Evolutionary conservation across 164 flowering plant species (phyloP), one percentile per base, ranked within the genome.

Genomic region (Litsea cubeba): DNA sequence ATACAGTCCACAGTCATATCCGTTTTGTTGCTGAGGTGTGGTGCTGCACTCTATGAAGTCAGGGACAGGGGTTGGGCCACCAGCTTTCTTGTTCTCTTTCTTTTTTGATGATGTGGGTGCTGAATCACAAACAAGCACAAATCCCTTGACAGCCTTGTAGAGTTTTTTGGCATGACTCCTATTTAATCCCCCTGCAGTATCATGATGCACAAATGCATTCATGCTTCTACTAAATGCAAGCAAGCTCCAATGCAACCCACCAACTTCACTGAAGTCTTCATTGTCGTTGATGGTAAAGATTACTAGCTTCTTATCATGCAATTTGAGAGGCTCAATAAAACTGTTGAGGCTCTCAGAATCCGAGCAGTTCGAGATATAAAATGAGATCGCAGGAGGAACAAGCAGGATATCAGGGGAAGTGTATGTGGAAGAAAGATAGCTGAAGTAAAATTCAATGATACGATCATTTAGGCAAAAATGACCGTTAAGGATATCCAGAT

Each of bases 391-490:
- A 63, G 99, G 98, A n/a, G 96, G 86, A 68, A 88, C 87, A n/a
- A 95, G 83, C 14, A 86, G 79, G 57, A 88, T 82, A 28, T 85
- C n/a, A 35, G 85, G 64, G 2, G 92, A 82, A 62, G 88, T 68
- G 74, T 72, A 79, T 72, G 68, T 40, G 17, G 96, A 79, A 62
- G 84, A 70, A 2, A 95, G 90, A 75, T 84, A 87, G 74, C 90
- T 89, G 76, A 93, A 88, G 68, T 89, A 93, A 76, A 95, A 95
- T 77, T 91, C 97, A 5, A 95, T 88, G 50, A n/a, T n/a, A n/a
- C n/a, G n/a, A n/a, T n/a, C n/a, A n/a, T n/a, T n/a, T n/a, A n/a
- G n/a, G n/a, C n/a, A n/a, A n/a, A n/a, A n/a, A n/a, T n/a, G n/a
- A n/a, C n/a, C n/a, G n/a, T n/a, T n/a, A n/a, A n/a, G n/a, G n/a